Evolutionary conservation across 257 asterid species (phyloP).

Genomic region (Nicotiana obtusifolia): DNA sequence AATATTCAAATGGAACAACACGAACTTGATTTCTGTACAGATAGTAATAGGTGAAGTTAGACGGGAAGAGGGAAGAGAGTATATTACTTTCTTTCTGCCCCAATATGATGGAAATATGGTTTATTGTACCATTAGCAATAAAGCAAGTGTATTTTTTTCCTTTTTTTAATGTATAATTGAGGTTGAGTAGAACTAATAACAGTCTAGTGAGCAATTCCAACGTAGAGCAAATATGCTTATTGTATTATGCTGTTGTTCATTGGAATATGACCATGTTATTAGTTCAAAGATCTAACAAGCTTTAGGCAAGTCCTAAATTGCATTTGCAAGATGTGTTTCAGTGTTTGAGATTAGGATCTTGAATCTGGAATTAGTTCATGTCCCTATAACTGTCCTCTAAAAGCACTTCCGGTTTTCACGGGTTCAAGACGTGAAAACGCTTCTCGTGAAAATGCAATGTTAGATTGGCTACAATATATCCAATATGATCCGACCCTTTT

Average conservation of each 20-base stretch:
- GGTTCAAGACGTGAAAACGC: not conserved
- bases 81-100: not conserved
- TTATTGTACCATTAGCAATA: not conserved
- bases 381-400: not conserved
- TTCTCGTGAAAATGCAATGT: not conserved
- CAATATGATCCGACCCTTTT: not conserved
- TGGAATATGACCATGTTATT: not conserved
- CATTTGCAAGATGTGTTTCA: not conserved
- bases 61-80: not conserved
- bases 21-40: not conserved
- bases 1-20: slow-evolving; percentile 3
- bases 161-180: not conserved
- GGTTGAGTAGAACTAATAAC: not conserved
- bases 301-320: not conserved
- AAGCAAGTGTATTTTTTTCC: not conserved
- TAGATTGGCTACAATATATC: not conserved
- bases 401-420: too few species aligned
- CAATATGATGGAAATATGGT: slow-evolving; percentile 1
- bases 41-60: slow-evolving; percentile 10
- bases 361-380: not conserved
- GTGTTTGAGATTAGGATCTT: not conserved
- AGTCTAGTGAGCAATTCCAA: not conserved
- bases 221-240: not conserved
- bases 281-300: not conserved
- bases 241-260: not conserved